Conservation (phyloP, 2,329 filamentous ascomycete genomes). For the Aureobasidium subglaciale region DNA sequence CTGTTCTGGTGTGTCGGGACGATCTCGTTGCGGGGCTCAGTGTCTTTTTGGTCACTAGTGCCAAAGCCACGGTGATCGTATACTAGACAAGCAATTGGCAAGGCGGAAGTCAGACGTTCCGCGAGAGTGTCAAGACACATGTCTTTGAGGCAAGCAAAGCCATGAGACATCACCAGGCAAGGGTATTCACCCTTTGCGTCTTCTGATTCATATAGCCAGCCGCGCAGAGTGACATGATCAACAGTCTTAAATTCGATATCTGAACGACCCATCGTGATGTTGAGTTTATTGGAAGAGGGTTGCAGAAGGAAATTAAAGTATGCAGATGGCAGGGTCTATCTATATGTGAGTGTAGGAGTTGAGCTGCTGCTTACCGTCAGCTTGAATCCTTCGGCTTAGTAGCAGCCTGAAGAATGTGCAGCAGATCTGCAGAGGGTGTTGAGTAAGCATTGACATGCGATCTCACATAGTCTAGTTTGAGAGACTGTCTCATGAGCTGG, state of each 20-base stretch:
- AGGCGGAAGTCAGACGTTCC: background rate
- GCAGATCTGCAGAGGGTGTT: too few species aligned
- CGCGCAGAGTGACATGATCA: conserved; percentile 15
- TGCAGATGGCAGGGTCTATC: too few species aligned
- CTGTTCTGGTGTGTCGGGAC: conserved; percentile 26
- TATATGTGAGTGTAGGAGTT: background rate
- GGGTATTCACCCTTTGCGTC: background rate
- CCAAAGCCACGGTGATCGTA: conserved; percentile 33
- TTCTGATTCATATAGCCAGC: conserved; percentile 10
- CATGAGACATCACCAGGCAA: conserved; percentile 13
- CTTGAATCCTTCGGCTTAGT: background rate
- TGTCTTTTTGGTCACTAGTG: conserved; percentile 23
- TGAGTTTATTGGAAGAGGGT: background rate
- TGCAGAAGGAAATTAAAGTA: too few species aligned
- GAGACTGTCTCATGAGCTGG: too few species aligned
- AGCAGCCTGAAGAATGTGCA: too few species aligned
- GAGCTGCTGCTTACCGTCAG: background rate
- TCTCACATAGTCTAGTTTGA: too few species aligned
- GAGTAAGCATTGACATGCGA: background rate
- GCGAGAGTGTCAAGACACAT: conserved; percentile 9
- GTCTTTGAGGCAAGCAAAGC: conserved; percentile 10
- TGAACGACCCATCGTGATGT: background rate
- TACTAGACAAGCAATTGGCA: conserved; percentile 26
- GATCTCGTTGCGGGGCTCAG: conserved; percentile 29
- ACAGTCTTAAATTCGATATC: conserved; percentile 14